Base-by-base conservation (phyloP, 768 basidiomycete genomes). In the Tephrocybe rancida region DNA sequence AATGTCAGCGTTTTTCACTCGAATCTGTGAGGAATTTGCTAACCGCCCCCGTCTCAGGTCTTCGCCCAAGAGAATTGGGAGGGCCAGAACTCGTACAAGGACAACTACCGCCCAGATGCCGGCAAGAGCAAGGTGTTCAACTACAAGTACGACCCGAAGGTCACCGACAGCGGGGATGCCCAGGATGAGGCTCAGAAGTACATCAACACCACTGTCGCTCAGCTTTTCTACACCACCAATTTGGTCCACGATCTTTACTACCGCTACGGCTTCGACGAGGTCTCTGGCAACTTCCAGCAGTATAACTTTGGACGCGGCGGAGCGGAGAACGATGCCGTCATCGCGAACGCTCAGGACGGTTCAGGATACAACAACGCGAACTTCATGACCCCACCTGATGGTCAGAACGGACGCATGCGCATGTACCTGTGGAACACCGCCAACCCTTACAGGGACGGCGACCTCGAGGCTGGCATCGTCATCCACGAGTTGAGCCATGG, bases 351-450 rank as follows among this genome's bases (percentile, higher is more conserved):
- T 1, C 94, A 98, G 71, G 96, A 98, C 61, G 96, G 96, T 35
- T 88, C 85, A 13, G 95, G 95, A 1, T 95, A 84, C 74, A 95
- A 92, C 75, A 92, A 92, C 54, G 92, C 90, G 43, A 95, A 95
- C 78, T 95, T 91, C 71, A 88, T 88, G 87, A 91, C 88, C 0
- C 87, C 87, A 45, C 87, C 88, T 47, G 82, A 94, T 62, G 92
- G 90, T 26, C 83, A 86, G 78, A 90, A 92, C 64, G 92, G 92
- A 3, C 86, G 91, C 48, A 95, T 93, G 88, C 82, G 95, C 60
- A 98, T 95, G 95, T 95, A 95, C 73, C 77, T 95, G 42, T 99
- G 96, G 96, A 90, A 92, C 70, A 92, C 91, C 1, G 89, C 86
- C 7, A 76, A 82, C 21, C 96, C 96, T 2, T 98, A 88, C 76